Percentiles rank a stretch among this genome's conserved stretches.
These are phyloP conservation scores for Fusarium xylarioides DNA, from an alignment of 2,329 filamentous ascomycete species.

Conservation along the genomic window DNA sequence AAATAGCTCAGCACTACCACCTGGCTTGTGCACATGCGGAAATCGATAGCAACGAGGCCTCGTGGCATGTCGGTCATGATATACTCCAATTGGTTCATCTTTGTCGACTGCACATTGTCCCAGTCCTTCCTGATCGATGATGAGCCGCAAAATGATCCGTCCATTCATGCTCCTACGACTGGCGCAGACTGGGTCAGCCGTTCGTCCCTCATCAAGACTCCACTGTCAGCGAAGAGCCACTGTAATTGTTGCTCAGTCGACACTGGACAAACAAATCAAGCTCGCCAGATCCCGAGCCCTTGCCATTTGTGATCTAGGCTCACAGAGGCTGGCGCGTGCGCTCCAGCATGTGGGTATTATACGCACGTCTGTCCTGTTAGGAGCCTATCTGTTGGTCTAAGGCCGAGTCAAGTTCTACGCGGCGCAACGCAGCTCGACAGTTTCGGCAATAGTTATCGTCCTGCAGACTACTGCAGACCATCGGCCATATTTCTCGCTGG, in stretches of 20 bases:
- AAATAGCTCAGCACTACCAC: constrained; percentile 41
- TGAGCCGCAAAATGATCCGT: constrained; percentile 40
- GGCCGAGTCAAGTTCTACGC: constrained; percentile 37
- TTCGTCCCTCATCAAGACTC: constrained; percentile 26
- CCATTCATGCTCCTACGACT: constrained; percentile 19
- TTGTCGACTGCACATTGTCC: constrained; percentile 9
- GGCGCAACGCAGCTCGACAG: constrained; percentile 45
- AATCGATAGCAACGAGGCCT: constrained; percentile 36
- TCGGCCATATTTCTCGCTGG: constrained; percentile 29
- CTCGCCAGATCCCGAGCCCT: constrained; percentile 42
- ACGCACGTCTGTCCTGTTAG: constrained; percentile 39
- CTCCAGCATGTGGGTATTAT: constrained; percentile 39
- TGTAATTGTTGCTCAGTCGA: constrained; percentile 42
- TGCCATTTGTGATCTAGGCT: constrained; percentile 41
- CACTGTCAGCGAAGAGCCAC: constrained; percentile 34
- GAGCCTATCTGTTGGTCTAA: constrained; percentile 41
- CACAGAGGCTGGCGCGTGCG: constrained; percentile 37
- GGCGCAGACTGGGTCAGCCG: constrained; percentile 31
- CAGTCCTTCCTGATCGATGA: constrained; percentile 19
- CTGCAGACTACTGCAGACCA: constrained; percentile 38
- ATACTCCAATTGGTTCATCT: constrained; percentile 38
- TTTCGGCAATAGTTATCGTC: constrained; percentile 40
- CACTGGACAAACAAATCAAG: constrained; percentile 26
- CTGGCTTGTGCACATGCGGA: constrained; percentile 22
- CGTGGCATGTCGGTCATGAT: constrained; percentile 39